Base-by-base conservation (phyloP, 345 rosid genomes). In the Salix dunnii region DNA sequence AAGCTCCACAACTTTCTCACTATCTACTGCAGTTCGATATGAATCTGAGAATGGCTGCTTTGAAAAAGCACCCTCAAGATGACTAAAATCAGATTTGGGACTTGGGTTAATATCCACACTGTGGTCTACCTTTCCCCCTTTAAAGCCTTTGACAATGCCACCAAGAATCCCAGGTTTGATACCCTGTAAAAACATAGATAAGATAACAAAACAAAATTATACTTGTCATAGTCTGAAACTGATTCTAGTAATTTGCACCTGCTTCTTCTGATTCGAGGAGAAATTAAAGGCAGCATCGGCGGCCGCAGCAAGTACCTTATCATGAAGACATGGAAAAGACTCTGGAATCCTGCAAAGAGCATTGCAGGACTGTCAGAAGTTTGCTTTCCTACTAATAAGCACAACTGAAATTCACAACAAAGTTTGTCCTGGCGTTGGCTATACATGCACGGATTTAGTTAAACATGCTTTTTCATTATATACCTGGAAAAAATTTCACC, bases 401-500 rank as follows among this genome's bases (percentile, higher is more conserved):
- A 25, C 14, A 25, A 76, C 38, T 12, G 64, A 35, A n/a, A 70
- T 30, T 53, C 55, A 38, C 68, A 40, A 55, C 42, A 16, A 25
- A 68, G 20, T 60, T 48, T 27, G 43, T 49, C 51, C 46, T 17
- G 27, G 23, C 64, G 68, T 27, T 63, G 30, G 23, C 66, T 71
- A 66, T 42, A 78, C 51, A 46, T 46, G 51, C 51, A 46, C 14
- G 11, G 46, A 11, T 10, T 11, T 42, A 42, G 46, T 46, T 46
- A 63, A 8, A 76, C 65, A 69, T 31, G 58, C 68, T 23, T 35
- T 42, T 42, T 42, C 46, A 42, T 42, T 51, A 77, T 35, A 7
- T 78, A 82, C 98, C 97, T 91, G 88, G 84, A 86, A 76, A 85
- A 83, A 69, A 84, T 88, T 85, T 89, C 89, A 49, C 74, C 80